Evolutionary conservation across 352 stramenopile species (phyloP).

Genomic region (Globisporangium acanthophoron): DNA sequence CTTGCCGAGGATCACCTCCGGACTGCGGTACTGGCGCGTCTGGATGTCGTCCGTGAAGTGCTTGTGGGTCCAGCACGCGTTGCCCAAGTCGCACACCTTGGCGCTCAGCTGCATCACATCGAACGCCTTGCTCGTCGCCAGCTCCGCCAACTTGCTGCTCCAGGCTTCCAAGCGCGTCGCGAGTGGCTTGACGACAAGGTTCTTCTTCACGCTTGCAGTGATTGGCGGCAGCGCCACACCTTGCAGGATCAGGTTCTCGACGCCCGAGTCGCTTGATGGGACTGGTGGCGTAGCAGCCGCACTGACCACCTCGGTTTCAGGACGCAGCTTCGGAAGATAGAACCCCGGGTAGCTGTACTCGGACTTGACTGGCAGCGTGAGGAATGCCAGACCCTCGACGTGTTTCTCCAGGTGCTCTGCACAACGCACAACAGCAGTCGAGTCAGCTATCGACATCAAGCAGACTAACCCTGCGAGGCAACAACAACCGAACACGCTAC

Average conservation of each 20-base stretch:
- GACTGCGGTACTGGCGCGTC: constrained; percentile 98
- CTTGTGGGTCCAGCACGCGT: constrained; percentile 98
- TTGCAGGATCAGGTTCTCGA: constrained; percentile 27
- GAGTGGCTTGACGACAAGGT: constrained; percentile 19
- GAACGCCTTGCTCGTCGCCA: constrained; percentile 38
- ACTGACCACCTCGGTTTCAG: constrained; percentile 9
- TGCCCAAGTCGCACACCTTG: constrained; percentile 98
- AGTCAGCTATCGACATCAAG: background rate
- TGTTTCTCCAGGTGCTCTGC: constrained; percentile 41
- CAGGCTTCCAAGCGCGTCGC: constrained; percentile 31
- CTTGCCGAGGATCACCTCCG: constrained; percentile 96
- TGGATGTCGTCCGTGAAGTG: constrained; percentile 99
- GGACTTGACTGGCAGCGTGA: constrained; percentile 31
- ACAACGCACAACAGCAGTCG: background rate
- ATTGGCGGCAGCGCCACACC: constrained; percentile 33
- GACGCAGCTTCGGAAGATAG: constrained; percentile 33
- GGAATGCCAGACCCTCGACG: constrained; percentile 37
- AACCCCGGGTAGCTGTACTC: constrained; percentile 52
- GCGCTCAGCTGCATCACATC: constrained; percentile 57
- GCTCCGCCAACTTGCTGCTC: constrained; percentile 28
- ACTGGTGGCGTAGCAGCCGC: background rate
- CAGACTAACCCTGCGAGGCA: background rate
- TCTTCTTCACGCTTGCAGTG: constrained; percentile 6
- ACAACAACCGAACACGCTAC: background rate
- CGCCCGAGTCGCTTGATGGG: background rate